Percentiles rank a stretch among this genome's conserved stretches.
Conservation (phyloP, 257 asterid genomes). For the Thymus quinquecostatus region DNA sequence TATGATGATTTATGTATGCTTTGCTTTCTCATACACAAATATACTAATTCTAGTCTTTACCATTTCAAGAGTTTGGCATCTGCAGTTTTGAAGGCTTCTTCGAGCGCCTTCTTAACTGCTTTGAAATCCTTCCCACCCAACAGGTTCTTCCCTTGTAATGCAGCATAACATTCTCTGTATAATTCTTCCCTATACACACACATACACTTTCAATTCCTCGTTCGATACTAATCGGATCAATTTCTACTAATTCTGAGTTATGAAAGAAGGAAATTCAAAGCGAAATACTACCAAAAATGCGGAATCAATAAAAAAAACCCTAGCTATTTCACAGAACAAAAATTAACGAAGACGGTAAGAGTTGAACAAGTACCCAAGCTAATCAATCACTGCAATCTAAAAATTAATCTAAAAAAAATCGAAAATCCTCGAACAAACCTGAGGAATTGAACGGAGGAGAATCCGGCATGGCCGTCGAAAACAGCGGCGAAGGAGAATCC, state of each 20-base stretch:
- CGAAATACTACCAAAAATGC: neutral
- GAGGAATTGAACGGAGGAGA: constrained; percentile 79
- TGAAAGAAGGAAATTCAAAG: neutral
- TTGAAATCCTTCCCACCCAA: constrained; percentile 61
- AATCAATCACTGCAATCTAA: constrained; percentile 1
- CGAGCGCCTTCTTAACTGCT: constrained; percentile 60
- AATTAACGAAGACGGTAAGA: too few species aligned
- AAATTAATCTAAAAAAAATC: neutral
- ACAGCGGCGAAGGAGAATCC: constrained; percentile 89
- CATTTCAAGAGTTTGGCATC: constrained; percentile 73
- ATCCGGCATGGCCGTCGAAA: constrained; percentile 95
- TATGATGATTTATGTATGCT: neutral
- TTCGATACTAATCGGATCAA: too few species aligned
- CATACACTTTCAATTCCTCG: neutral
- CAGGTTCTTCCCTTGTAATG: constrained; percentile 70
- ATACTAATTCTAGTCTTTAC: constrained; percentile 37
- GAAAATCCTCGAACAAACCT: constrained; percentile 43
- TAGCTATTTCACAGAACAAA: neutral
- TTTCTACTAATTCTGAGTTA: neutral
- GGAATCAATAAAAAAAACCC: neutral
- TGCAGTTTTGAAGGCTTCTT: constrained; percentile 71
- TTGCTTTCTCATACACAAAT: neutral
- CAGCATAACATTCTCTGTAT: constrained; percentile 71
- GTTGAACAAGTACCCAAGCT: neutral
- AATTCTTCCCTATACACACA: constrained; percentile 72